phyloP scores from a whole-genome alignment of 331 rosid genomes.

The Prunus yedoensis region DNA sequence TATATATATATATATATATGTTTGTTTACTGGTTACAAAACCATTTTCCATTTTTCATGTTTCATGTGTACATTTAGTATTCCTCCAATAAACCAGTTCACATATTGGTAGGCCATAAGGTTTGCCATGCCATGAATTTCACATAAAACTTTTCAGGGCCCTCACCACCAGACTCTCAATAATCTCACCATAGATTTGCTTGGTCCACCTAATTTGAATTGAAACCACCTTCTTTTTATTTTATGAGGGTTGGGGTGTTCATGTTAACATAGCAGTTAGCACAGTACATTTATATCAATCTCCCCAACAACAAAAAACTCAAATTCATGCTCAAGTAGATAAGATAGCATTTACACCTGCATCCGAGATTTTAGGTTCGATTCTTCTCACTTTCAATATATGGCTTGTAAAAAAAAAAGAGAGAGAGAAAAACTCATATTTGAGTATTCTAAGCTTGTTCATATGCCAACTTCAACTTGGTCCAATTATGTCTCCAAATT shows the following conservation, averaged over 20 bases:
- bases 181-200: constrained; percentile 13
- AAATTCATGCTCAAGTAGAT: no score
- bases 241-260: background rate
- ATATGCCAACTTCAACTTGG: constrained; percentile 42
- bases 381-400: no score
- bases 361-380: no score
- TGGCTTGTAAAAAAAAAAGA: background rate
- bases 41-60: background rate
- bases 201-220: constrained; percentile 20
- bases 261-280: background rate
- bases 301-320: background rate
- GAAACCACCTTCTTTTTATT: background rate
- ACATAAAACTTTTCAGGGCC: constrained; percentile 21
- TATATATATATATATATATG: background rate
- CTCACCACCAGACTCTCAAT: background rate
- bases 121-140: constrained; percentile 31
- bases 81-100: background rate
- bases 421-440: background rate
- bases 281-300: background rate
- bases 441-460: constrained; percentile 35
- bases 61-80: background rate
- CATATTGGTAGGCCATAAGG: constrained; percentile 1
- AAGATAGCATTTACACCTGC: no score
- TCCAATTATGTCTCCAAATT: constrained; percentile 35
- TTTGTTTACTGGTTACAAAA: background rate